Evolutionary conservation across 257 asterid species (phyloP), one percentile per base, ranked within the genome.

Genomic region (Osmanthus fragrans): DNA sequence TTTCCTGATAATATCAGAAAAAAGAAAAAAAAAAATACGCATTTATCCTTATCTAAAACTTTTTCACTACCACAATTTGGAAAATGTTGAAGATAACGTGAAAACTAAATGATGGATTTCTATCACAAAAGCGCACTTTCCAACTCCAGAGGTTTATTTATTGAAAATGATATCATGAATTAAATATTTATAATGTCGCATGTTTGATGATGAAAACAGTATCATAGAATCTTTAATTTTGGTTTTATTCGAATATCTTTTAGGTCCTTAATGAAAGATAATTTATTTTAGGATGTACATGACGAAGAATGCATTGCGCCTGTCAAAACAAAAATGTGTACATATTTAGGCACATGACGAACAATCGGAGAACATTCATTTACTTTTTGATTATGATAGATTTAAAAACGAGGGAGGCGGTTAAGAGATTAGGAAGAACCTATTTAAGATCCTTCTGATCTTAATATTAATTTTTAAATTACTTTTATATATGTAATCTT

Each of bases 211-310:
- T 82, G 84, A 79, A 77, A 84, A 75, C 56, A 84, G 82, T 83
- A 82, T 86, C 70, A n/a, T 56, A 77, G 82, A 85, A 86, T 86
- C 87, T 82, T 80, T 80, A 82, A 80, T 82, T 80, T 68, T 56
- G 72, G 16, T 71, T 33, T n/a, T 15, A 29, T 74, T 81, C 42
- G 18, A 64, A 25, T 76, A 63, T 1, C 2, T 19, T 80, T 66
- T 5, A 21, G 58, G 34, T 37, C 16, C 64, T 72, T 72, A 66
- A 34, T 36, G 4, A 10, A 27, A 67, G 33, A 5, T 23, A 69
- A 72, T 79, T 16, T 73, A 42, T 5, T 72, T 51, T 19, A 72
- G 68, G 74, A 42, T 78, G 69, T 58, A 42, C 10, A 70, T 74
- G 84, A 81, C 82, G 37, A 76, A 73, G 78, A 80, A 76, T 79